Evolutionary conservation across 192 early-diverging fungal species (phyloP).

Genomic region (Coemansia sp.): DNA sequence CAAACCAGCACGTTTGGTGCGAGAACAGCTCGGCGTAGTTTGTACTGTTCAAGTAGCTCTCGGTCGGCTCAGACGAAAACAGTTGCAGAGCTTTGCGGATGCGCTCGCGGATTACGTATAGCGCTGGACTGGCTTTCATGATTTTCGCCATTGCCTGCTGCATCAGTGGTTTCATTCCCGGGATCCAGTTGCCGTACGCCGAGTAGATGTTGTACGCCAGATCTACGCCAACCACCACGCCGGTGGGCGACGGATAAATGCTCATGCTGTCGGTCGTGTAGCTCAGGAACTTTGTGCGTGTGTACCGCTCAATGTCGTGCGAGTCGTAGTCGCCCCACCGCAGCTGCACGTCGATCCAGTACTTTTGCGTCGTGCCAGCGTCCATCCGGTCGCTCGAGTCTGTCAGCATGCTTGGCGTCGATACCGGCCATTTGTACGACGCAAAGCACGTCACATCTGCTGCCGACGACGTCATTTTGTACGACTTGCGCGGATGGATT

Average conservation of each 20-base stretch:
- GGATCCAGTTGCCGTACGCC: conserved; percentile 98
- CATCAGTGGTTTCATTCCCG: conserved; percentile 96
- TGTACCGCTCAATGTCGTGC: conserved; percentile 98
- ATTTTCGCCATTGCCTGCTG: conserved; percentile 99
- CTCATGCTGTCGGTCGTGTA: conserved; percentile 99
- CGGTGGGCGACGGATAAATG: conserved; percentile 98
- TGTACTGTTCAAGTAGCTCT: conserved; percentile 93
- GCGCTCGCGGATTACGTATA: conserved; percentile 97
- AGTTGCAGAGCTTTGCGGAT: conserved; percentile 97
- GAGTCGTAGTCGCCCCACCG: conserved; percentile 99
- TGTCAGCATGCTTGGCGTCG: conserved; percentile 87
- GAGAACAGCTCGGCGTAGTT: conserved; percentile 96
- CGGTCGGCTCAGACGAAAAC: conserved; percentile 97
- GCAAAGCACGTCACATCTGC: conserved; percentile 95
- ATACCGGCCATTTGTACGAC: conserved; percentile 97
- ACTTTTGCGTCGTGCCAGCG: conserved; percentile 93
- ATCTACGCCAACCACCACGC: conserved; percentile 96
- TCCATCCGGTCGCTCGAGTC: conserved; percentile 96
- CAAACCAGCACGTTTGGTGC: conserved; percentile 99
- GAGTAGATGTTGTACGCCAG: conserved; percentile 92
- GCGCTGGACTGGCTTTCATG: conserved; percentile 98
- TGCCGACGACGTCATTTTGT: conserved; percentile 96
- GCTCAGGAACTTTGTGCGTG: conserved; percentile 96
- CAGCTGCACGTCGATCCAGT: conserved; percentile 98
- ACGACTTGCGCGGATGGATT: conserved; percentile 98